Base-by-base conservation (phyloP, 106 monocot species). In the Dendrobium huoshanense region DNA sequence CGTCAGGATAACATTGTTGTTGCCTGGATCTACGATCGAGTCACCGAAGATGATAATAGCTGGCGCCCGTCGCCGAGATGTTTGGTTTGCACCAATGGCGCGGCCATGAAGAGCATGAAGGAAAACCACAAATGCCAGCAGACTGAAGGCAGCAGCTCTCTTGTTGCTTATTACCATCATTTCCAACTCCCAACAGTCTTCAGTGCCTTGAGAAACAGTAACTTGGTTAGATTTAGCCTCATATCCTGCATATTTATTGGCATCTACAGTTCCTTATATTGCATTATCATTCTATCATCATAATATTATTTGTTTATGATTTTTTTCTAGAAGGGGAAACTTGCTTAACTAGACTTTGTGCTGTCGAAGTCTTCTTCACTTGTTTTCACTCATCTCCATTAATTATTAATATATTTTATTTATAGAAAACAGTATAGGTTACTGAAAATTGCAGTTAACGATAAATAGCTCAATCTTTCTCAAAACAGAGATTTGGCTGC, bases 21-120 rank as follows among this genome's bases (percentile, higher is more conserved):
- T 93, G 41, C 95, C 95, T 0, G 96, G 80, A 55, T 96, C 96
- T 24, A 96, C 88, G 44, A 93, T 88, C n/a, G 95, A 96, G 87
- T 96, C 95, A 0, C 93, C 93, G 75, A 96, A 93, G 24, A 87
- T 87, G 33, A 95, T 83, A 19, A 92, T 41, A 5, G 91, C 89
- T 4, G 91, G 85, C 31, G 75, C 9, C 55, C 29, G 9, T 31
- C 37, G 37, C 7, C 5, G 58, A 9, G 25, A 17, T 11, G 75
- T 59, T 29, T 3, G 7, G 75, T 81, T 75, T 0, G 45, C 22
- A 16, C 76, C 25, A 5, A 4, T 3, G 76, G 76, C 76, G 5
- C 76, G 0, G 3, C n/a, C 20, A 70, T 70, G 70, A 13, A 76
- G 76, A 48, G 8, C 15, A 24, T 22, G 48, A 43, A 74, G 42